Evolutionary conservation across 2,329 filamentous ascomycete genomes (phyloP).

Genomic region (Cladosporium sp.): DNA sequence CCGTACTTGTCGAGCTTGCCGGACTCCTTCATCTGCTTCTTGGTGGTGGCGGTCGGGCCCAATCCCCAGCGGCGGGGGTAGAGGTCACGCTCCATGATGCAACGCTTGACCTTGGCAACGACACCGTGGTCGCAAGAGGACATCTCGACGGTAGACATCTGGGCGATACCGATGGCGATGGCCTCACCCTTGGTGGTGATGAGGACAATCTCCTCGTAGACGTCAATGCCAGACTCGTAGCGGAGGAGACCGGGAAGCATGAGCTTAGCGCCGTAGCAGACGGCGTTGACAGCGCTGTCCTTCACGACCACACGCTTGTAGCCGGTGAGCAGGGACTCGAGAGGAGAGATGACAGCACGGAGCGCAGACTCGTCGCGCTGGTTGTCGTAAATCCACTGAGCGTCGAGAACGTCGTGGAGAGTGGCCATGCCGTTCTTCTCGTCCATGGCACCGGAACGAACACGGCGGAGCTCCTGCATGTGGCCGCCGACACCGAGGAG

Average conservation of each 20-base stretch:
- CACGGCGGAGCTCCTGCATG: constrained; percentile 97
- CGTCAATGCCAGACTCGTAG: constrained; percentile 89
- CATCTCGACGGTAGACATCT: constrained; percentile 98
- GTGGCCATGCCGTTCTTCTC: constrained; percentile 88
- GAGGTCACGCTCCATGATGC: constrained; percentile 98
- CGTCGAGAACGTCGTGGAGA: constrained; percentile 91
- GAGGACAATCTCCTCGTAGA: constrained; percentile 93
- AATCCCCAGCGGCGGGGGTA: constrained; percentile 97
- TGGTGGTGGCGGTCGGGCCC: constrained; percentile 88
- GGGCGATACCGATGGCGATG: constrained; percentile 91
- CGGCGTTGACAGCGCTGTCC: constrained; percentile 92
- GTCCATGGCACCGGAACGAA: constrained; percentile 91
- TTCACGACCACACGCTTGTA: constrained; percentile 99
- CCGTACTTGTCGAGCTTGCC: constrained; percentile 99
- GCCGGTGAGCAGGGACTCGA: constrained; percentile 86
- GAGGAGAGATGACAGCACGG: constrained; percentile 83
- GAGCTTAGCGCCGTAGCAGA: constrained; percentile 97
- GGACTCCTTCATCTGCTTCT: constrained; percentile 99
- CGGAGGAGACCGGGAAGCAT: constrained; percentile 96
- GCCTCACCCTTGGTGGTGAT: constrained; percentile 99
- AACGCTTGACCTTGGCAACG: constrained; percentile 98
- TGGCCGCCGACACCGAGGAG: constrained; percentile 83
- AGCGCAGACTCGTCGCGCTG: constrained; percentile 92
- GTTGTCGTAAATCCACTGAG: constrained; percentile 95
- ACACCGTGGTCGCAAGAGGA: constrained; percentile 96